Conservation (phyloP, 345 rosid genomes). For the Camelina hispida region DNA sequence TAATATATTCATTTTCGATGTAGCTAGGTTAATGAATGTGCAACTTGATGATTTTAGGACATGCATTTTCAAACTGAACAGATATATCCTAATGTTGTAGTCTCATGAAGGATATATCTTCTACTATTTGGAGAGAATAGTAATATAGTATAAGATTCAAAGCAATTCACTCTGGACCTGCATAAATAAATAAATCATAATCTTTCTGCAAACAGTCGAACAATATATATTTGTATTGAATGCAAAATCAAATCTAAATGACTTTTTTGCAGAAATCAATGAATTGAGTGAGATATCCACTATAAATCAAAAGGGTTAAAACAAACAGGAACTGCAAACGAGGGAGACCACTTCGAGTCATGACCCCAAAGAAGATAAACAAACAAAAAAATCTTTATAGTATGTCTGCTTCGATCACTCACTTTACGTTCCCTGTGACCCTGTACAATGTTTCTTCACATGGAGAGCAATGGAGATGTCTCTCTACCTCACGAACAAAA, state of each 20-base stretch:
- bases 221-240: background rate
- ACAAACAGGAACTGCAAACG: conserved; percentile 10
- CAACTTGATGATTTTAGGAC: too few relatives aligned
- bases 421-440: conserved; percentile 20
- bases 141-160: too few relatives aligned
- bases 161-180: background rate
- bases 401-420: conserved; percentile 1
- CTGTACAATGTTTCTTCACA: conserved; percentile 35
- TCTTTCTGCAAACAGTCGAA: background rate
- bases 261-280: conserved; percentile 12
- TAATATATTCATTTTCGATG: too few relatives aligned
- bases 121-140: too few relatives aligned
- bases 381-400: conserved; percentile 9
- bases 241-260: background rate
- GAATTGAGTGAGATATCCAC: conserved; percentile 5
- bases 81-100: too few relatives aligned
- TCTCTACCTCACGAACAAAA: conserved; percentile 20
- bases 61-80: too few relatives aligned
- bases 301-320: conserved; percentile 20
- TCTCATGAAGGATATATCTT: too few relatives aligned
- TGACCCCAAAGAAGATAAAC: conserved; percentile 7
- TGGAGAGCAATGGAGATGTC: conserved; percentile 27
- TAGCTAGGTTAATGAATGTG: too few relatives aligned
- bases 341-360: conserved; percentile 3
- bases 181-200: background rate